These are phyloP conservation scores for Pleomassaria siparia DNA, from an alignment of 2,329 filamentous ascomycete species.

Conservation along the genomic window DNA sequence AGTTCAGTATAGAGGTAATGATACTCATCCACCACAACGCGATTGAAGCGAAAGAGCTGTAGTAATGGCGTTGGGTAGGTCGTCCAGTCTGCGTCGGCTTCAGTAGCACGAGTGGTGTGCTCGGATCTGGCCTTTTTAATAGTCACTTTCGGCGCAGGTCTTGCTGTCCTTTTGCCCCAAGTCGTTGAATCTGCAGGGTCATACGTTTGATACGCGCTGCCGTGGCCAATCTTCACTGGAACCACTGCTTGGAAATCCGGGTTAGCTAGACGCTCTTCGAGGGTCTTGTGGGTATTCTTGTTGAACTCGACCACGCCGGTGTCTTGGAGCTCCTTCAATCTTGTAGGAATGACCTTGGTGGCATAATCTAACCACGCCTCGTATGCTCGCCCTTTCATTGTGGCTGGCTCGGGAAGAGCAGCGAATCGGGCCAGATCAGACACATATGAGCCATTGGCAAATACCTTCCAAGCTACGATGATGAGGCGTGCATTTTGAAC, in stretches of 20 bases:
- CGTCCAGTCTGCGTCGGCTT: constrained; percentile 24
- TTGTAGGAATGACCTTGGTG: constrained; percentile 43
- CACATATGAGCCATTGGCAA: constrained; percentile 53
- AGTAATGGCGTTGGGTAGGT: constrained; percentile 43
- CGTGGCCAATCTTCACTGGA: constrained; percentile 43
- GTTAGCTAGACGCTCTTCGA: constrained; percentile 29
- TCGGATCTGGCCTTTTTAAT: constrained; percentile 3
- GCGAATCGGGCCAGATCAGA: constrained; percentile 53
- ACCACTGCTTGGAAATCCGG: constrained; percentile 41
- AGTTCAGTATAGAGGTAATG: constrained; percentile 52
- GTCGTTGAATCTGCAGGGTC: constrained; percentile 5
- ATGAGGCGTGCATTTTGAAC: constrained; percentile 57
- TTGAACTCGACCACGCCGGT: constrained; percentile 35
- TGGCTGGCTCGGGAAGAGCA: constrained; percentile 44
- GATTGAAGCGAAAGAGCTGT: constrained; percentile 62
- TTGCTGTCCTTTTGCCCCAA: not conserved
- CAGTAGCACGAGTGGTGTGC: too few relatives aligned
- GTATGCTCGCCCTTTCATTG: constrained; percentile 51
- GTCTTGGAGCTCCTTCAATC: constrained; percentile 42
- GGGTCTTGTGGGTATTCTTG: constrained; percentile 18
- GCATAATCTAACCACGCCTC: constrained; percentile 57
- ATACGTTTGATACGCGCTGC: constrained; percentile 33
- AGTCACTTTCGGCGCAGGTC: constrained; percentile 9
- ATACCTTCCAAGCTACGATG: constrained; percentile 55
- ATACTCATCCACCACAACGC: constrained; percentile 66